Evolutionary conservation across 768 basidiomycete genomes (phyloP).

Genomic region (Boletellus emodensis): DNA sequence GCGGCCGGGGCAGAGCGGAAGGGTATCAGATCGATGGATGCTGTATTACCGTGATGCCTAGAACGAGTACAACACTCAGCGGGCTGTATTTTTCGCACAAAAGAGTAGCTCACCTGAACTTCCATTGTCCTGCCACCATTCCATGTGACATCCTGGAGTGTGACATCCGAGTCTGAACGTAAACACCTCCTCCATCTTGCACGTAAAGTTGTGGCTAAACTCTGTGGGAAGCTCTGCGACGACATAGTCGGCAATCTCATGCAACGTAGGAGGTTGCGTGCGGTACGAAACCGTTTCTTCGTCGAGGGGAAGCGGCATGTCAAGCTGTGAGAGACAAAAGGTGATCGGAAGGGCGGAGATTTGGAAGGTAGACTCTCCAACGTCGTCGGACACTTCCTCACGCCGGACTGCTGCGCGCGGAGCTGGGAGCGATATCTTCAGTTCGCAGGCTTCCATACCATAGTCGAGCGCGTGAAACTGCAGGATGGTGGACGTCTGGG

Average conservation of each 20-base stretch:
- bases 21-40: not conserved
- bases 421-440: conserved; percentile 1
- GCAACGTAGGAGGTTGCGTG: not conserved
- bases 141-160: conserved; percentile 4
- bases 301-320: not conserved
- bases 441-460: conserved; percentile 4
- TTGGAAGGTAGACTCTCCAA: not conserved
- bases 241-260: not conserved
- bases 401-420: not conserved
- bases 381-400: not conserved
- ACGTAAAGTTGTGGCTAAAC: conserved; percentile 4
- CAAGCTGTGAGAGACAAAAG: conserved; percentile 1
- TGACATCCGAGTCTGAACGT: conserved; percentile 4
- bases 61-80: not conserved
- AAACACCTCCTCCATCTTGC: conserved; percentile 3
- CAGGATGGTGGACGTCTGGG: conserved; percentile 2
- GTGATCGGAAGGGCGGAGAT: conserved; percentile 1
- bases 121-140: conserved; percentile 3
- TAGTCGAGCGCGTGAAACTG: conserved; percentile 6
- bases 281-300: conserved; percentile 1
- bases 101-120: not conserved
- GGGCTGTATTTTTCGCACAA: not conserved
- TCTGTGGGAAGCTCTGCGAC: not conserved
- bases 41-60: not conserved
- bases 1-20: not conserved